Evolutionary conservation across 106 monocot genomes (phyloP).

Genomic region (Dioscorea dumetorum): DNA sequence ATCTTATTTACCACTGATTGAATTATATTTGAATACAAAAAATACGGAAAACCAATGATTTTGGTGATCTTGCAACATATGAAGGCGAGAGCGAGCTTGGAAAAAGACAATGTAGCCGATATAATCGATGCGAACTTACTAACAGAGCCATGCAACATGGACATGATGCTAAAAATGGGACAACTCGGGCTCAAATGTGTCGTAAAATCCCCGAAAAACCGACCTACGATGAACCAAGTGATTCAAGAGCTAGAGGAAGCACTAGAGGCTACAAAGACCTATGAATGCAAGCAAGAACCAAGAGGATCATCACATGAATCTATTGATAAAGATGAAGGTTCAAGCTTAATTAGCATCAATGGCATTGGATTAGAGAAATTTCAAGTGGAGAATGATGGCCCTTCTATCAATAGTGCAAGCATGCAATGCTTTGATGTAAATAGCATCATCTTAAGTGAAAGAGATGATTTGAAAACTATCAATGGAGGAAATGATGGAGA

Average conservation of each 20-base stretch:
- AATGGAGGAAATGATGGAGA: not conserved
- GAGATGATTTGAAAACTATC: not conserved
- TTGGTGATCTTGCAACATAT: not conserved
- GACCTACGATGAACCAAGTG: constrained; percentile 26
- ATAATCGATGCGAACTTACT: constrained; percentile 22
- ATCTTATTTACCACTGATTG: too few species aligned
- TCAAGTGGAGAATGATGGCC: constrained; percentile 5
- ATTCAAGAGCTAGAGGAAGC: constrained; percentile 19
- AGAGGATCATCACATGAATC: not conserved
- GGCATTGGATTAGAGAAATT: constrained; percentile 23
- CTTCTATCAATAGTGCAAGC: constrained; percentile 4
- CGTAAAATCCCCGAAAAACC: constrained; percentile 8
- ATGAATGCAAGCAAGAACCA: too few species aligned
- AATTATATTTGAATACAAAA: too few species aligned
- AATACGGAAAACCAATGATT: not conserved
- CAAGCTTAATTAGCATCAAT: constrained; percentile 22
- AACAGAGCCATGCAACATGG: constrained; percentile 23
- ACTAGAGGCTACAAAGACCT: not conserved
- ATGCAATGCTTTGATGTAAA: constrained; percentile 24
- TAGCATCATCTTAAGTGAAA: not conserved
- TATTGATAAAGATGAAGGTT: constrained; percentile 1
- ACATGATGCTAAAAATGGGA: constrained; percentile 33
- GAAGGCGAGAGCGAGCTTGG: constrained; percentile 32
- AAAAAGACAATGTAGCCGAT: constrained; percentile 20
- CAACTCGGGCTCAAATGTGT: constrained; percentile 23